Base-by-base conservation (phyloP, 225 moss, liverwort and hornwort species). In the Lunularia cruciata region DNA sequence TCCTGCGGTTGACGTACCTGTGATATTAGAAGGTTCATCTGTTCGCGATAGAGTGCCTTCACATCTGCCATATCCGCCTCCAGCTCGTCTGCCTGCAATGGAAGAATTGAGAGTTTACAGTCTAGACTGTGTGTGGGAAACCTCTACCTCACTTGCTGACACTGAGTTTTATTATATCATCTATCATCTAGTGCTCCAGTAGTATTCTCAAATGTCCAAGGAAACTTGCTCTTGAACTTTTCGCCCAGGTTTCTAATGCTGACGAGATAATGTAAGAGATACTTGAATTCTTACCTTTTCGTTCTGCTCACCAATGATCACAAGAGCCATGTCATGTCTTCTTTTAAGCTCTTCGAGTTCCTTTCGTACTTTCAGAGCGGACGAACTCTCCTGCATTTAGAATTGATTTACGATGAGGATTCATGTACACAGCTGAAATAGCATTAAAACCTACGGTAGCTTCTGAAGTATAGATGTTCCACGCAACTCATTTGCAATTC, bases 301-400 rank as follows among this genome's bases (percentile, higher is more conserved):
- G 38, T 79, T 79, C 65, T 74, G 63, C 70, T 79, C 79, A 35
- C 79, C 79, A 35, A 79, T 79, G 57, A 79, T 79, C 37, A 79
- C 65, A 8, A 79, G 66, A 19, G 79, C 79, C 79, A 79, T 79
- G 30, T 79, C 79, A 67, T 79, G 79, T 35, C 79, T 63, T 60
- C 71, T 79, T 74, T 75, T 79, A 15, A 79, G 70, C 66, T 79
- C 79, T 66, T 79, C 79, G 47, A 79, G 74, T 52, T 79, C 79
- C 65, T 54, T 75, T 27, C 65, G 55, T 12, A 72, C 20, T 72
- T 68, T 79, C 43, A 60, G 51, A 2, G 79, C 66, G 39, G 71
- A 65, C 38, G 79, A 65, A 54, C 45, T 71, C 62, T 71, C 79
- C 79, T 79, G 75, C 22, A 53, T 23, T 7, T 46, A 32, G 6